Conservation (phyloP, 768 basidiomycete genomes). For the Epithele typhae region DNA sequence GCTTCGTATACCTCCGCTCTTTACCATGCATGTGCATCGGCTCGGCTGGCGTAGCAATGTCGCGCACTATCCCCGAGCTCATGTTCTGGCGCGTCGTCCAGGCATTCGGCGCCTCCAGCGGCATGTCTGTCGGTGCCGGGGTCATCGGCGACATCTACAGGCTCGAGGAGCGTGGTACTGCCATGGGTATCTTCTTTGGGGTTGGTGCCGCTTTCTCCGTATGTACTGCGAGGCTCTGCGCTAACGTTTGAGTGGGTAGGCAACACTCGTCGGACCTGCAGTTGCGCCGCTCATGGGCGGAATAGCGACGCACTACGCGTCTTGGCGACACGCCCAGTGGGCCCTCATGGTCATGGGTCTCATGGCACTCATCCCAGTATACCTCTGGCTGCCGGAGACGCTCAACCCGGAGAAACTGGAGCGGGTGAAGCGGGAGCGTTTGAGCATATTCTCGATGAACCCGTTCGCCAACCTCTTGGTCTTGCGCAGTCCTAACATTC, state of each 20-base stretch:
- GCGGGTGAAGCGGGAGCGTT: conserved; percentile 24
- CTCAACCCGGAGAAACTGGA: conserved; percentile 49
- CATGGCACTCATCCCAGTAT: conserved; percentile 35
- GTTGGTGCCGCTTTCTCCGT: too few species aligned
- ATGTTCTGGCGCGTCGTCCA: conserved; percentile 64
- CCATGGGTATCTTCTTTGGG: conserved; percentile 55
- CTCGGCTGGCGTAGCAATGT: conserved; percentile 54
- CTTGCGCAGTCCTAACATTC: conserved; percentile 56
- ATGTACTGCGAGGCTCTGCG: too few species aligned
- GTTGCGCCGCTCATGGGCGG: conserved; percentile 60
- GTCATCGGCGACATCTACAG: conserved; percentile 66
- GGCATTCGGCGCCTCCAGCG: conserved; percentile 58
- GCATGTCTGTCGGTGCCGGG: conserved; percentile 51
- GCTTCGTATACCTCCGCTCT: conserved; percentile 52
- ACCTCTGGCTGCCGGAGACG: conserved; percentile 59
- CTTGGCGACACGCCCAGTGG: conserved; percentile 62
- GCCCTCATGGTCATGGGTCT: conserved; percentile 38
- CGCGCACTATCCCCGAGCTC: conserved; percentile 40
- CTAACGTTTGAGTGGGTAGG: conserved; percentile 28
- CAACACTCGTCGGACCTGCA: conserved; percentile 53
- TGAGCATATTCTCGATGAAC: conserved; percentile 46
- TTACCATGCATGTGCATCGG: conserved; percentile 57
- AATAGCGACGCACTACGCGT: conserved; percentile 51
- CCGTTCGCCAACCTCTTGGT: conserved; percentile 49
- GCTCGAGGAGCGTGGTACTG: conserved; percentile 55